Base-by-base conservation (phyloP, 257 asterid genomes). In the Rhazya stricta region DNA sequence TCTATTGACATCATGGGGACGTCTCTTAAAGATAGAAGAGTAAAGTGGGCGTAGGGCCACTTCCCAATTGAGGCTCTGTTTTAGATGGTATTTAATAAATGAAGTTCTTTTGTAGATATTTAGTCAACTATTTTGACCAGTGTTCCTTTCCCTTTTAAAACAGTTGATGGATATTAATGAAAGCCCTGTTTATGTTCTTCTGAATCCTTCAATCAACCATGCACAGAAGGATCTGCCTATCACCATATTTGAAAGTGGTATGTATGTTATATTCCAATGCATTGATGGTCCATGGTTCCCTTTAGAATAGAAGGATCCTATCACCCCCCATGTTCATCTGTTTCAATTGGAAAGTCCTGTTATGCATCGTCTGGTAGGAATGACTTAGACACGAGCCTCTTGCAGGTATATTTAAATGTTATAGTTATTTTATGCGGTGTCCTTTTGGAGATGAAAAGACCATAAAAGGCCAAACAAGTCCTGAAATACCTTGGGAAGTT, bases 121-220 rank as follows among this genome's bases (percentile, higher is more conserved):
- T 19, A 58, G 57, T 41, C 69, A 50, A 29, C 74, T 50, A 50
- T 48, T 53, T 29, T 39, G 69, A 43, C 11, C 19, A 4, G 72
- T 61, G 42, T 7, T 61, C 36, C 16, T 29, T 71, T 78, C 6
- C 53, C 70, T 41, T 71, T 56, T 48, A 71, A 76, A 48, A 71
- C 96, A 94, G 97, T 69, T 94, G 80, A 92, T 92, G 99, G 97
- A 92, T 82, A 92, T 94, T 80, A 94, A 94, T 74, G 97, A 94
- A 83, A 94, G 95, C 81, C 97, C 99, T 25, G 89, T 94, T 8
- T 92, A 90, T 76, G 91, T 94, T 77, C 91, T 94, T 86, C 97
- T 94, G 79, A 94, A 92, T 82, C 99, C 99, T 62, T 75, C 92
- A 10, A 89, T 91, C 83, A 94, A 92, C 84, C 97, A 91, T 69